Evolutionary conservation across 345 rosid genomes (phyloP).

Genomic region (Moringa oleifera): DNA sequence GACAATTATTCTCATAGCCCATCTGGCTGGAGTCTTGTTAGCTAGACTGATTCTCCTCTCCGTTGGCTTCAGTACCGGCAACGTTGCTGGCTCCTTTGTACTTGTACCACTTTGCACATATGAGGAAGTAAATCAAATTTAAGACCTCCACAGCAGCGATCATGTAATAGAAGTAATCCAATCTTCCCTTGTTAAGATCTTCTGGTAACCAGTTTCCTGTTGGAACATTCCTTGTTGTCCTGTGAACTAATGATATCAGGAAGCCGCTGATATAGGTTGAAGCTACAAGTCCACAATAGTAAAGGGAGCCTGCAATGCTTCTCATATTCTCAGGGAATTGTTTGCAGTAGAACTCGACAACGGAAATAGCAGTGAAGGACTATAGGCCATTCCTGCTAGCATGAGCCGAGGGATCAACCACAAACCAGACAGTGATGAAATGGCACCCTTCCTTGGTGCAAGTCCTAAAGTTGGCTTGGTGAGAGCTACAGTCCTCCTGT

Average conservation of each 20-base stretch:
- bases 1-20: no score
- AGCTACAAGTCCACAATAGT: constrained; percentile 24
- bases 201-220: constrained; percentile 28
- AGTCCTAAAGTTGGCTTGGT: constrained; percentile 25
- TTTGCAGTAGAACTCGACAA: constrained; percentile 35
- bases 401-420: constrained; percentile 33
- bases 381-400: constrained; percentile 24
- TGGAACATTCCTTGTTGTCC: constrained; percentile 12
- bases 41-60: background rate
- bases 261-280: constrained; percentile 29
- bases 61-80: background rate
- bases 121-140: constrained; percentile 28
- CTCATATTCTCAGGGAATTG: constrained; percentile 41
- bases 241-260: constrained; percentile 25
- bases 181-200: constrained; percentile 26
- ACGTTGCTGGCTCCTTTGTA: constrained; percentile 23
- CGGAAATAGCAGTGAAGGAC: constrained; percentile 29
- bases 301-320: constrained; percentile 31
- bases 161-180: constrained; percentile 30
- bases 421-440: constrained; percentile 32
- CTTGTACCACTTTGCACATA: constrained; percentile 33
- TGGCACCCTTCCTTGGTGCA: constrained; percentile 26
- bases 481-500: constrained; percentile 21
- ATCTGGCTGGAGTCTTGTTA: no score
- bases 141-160: constrained; percentile 30